Evolutionary conservation across 768 basidiomycete genomes (phyloP).

Genomic region (Pleurotus djamor): DNA sequence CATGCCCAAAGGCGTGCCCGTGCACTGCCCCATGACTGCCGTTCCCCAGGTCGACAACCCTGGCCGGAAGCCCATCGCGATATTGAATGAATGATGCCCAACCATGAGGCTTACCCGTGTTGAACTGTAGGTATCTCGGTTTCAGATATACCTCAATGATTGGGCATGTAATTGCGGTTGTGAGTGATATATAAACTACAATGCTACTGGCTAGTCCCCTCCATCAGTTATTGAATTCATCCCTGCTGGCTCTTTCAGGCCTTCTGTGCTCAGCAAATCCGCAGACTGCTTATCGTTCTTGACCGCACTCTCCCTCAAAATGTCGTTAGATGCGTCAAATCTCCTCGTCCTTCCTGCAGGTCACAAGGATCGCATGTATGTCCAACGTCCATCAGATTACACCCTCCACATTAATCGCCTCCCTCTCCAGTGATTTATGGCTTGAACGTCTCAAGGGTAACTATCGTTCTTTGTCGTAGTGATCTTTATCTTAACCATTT

Average conservation of each 20-base stretch:
- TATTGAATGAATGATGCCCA: not conserved
- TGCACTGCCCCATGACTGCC: no score
- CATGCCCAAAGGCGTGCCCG: no score
- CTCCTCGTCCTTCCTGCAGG: not conserved
- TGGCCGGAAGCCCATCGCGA: not conserved
- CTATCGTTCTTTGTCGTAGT: not conserved
- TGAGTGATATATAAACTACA: not conserved
- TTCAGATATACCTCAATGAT: not conserved
- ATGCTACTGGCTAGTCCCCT: not conserved
- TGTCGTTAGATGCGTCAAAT: not conserved
- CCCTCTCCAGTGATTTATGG: slow-evolving; percentile 17
- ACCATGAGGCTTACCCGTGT: not conserved
- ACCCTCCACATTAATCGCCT: not conserved
- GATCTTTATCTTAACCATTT: not conserved
- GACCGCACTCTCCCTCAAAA: not conserved
- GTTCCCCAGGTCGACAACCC: not conserved
- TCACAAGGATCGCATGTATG: slow-evolving; percentile 1
- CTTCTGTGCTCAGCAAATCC: no score
- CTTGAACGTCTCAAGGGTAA: slow-evolving; percentile 37
- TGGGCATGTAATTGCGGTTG: not conserved
- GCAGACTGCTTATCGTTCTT: not conserved
- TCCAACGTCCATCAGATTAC: not conserved
- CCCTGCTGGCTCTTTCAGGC: no score
- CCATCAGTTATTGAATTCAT: not conserved
- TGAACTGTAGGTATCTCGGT: not conserved